Evolutionary conservation across 2,329 filamentous ascomycete genomes (phyloP).

Genomic region (Fusarium praegraminearum): DNA sequence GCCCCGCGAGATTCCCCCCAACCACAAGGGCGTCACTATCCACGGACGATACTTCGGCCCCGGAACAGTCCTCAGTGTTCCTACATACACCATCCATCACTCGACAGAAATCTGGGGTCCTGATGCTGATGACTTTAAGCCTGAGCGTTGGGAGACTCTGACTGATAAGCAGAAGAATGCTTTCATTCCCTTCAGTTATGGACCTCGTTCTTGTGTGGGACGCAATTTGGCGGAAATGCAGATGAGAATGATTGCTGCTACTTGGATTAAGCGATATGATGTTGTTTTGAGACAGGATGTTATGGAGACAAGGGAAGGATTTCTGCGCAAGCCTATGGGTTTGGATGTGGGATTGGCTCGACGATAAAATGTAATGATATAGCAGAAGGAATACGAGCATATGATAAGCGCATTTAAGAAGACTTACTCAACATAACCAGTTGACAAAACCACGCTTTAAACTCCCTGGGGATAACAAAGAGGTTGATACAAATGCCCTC

Average conservation of each 20-base stretch:
- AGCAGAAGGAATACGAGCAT: too few species aligned
- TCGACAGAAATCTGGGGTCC: constrained; percentile 77
- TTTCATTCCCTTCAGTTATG: constrained; percentile 81
- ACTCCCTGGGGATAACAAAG: too few species aligned
- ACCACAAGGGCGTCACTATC: constrained; percentile 73
- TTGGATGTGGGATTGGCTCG: constrained; percentile 58
- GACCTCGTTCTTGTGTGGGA: constrained; percentile 78
- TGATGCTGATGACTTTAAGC: constrained; percentile 78
- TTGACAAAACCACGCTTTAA: too few species aligned
- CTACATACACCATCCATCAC: constrained; percentile 86
- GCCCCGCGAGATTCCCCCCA: constrained; percentile 76
- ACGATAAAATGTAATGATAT: constrained; percentile 5
- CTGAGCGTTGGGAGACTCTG: constrained; percentile 76
- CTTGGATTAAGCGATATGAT: constrained; percentile 68
- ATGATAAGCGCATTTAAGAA: too few species aligned
- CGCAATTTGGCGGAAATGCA: constrained; percentile 91
- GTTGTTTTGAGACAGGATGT: constrained; percentile 65
- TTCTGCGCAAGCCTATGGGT: constrained; percentile 81
- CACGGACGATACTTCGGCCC: constrained; percentile 77
- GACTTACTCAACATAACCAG: accelerated
- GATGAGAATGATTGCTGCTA: constrained; percentile 79
- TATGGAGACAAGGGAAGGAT: constrained; percentile 83
- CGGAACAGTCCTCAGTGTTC: constrained; percentile 83
- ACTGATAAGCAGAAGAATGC: constrained; percentile 77
- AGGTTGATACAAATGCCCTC: too few species aligned